Evolutionary conservation across 306 rosid genomes (phyloP).

Genomic region (Prunus persica): DNA sequence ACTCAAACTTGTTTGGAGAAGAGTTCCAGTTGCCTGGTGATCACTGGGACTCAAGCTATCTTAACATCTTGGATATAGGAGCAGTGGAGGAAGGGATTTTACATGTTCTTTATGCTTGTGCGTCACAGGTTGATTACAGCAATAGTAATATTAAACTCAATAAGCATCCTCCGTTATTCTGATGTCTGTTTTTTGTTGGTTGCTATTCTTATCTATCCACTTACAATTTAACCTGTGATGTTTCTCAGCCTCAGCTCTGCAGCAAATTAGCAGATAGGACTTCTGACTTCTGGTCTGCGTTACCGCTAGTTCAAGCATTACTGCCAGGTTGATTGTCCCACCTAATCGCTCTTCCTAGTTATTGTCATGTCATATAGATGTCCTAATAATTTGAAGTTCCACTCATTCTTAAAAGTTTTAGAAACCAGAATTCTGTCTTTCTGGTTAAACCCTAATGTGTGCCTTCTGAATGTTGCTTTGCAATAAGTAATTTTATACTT

Average conservation of each 20-base stretch:
- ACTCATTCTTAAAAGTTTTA: background rate
- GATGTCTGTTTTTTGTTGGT: conserved; percentile 9
- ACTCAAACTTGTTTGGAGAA: conserved; percentile 82
- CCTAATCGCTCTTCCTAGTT: conserved; percentile 1
- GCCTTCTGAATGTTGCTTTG: background rate
- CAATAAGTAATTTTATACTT: background rate
- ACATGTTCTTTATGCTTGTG: conserved; percentile 86
- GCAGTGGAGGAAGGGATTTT: conserved; percentile 91
- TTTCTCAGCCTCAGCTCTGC: conserved; percentile 80
- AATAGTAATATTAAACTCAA: conserved; percentile 25
- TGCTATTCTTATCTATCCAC: conserved; percentile 12
- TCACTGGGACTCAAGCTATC: conserved; percentile 73
- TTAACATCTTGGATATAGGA: conserved; percentile 69
- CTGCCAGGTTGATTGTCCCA: conserved; percentile 72
- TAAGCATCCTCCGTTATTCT: conserved; percentile 8
- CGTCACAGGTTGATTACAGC: conserved; percentile 71
- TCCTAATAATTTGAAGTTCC: background rate
- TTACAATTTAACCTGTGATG: conserved; percentile 15
- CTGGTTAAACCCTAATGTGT: background rate
- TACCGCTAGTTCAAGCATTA: conserved; percentile 85
- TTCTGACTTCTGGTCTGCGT: conserved; percentile 70
- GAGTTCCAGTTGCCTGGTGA: conserved; percentile 71
- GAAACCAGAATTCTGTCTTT: background rate
- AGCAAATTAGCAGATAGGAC: conserved; percentile 74
- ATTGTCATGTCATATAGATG: background rate